Evolutionary conservation across 2,329 filamentous ascomycete species (phyloP).

Genomic region (Colletotrichum lupini): DNA sequence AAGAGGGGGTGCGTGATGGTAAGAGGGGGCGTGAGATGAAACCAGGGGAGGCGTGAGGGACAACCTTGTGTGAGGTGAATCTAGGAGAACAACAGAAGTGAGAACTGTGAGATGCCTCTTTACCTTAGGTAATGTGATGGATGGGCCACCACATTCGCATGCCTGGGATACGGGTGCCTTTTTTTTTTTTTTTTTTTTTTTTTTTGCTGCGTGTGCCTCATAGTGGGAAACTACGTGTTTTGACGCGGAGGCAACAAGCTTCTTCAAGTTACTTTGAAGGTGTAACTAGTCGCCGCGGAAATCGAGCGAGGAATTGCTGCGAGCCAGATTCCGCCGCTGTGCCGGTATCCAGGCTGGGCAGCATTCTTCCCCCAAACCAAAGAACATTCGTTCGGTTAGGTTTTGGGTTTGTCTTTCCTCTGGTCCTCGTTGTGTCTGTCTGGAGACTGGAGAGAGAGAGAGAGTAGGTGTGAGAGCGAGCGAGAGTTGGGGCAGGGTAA

Average conservation of each 20-base stretch:
- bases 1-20: neutral
- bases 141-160: neutral
- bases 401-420: neutral
- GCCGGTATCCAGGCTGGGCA: neutral
- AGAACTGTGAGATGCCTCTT: neutral
- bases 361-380: neutral
- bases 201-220: neutral
- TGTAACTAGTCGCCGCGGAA: neutral
- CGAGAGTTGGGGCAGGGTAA: neutral
- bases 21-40: neutral
- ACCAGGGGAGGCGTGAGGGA: neutral
- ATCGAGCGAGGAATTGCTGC: neutral
- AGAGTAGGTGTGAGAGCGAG: no score
- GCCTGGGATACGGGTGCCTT: neutral
- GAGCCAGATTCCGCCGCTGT: neutral
- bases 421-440: neutral
- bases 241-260: neutral
- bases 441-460: neutral
- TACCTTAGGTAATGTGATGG: constrained; percentile 8
- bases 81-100: neutral
- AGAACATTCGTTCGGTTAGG: neutral
- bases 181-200: neutral
- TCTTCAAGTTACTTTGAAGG: neutral
- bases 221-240: neutral
- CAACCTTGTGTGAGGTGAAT: neutral